Percentiles rank a stretch among this genome's conserved stretches.
Evolutionary conservation across 2,329 filamentous ascomycete genomes (phyloP).

Genomic region (Bertia moriformis): DNA sequence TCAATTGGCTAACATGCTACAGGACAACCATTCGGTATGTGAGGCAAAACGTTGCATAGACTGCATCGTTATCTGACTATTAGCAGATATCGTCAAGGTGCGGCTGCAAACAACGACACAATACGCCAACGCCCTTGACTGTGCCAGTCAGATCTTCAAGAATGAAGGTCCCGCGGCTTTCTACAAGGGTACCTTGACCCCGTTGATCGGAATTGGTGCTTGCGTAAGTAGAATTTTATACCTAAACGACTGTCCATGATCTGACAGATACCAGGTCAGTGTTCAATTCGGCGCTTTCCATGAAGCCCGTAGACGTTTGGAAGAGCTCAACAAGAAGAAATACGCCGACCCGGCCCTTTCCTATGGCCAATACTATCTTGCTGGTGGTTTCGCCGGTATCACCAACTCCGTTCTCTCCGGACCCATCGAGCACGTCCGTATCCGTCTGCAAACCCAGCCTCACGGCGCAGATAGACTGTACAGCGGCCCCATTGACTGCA

Average conservation of each 20-base stretch:
- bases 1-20: constrained; percentile 3
- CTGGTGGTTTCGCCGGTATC: constrained; percentile 83
- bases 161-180: constrained; percentile 50
- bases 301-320: constrained; percentile 45
- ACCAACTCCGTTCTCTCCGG: constrained; percentile 78
- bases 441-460: constrained; percentile 88
- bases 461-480: constrained; percentile 72
- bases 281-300: constrained; percentile 57
- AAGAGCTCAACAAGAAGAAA: constrained; percentile 35
- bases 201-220: constrained; percentile 50
- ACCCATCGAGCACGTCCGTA: constrained; percentile 93
- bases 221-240: constrained; percentile 26
- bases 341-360: constrained; percentile 30
- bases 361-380: constrained; percentile 76
- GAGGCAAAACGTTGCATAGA: not conserved
- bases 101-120: constrained; percentile 46
- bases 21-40: constrained; percentile 52
- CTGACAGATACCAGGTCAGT: constrained; percentile 27
- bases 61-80: constrained; percentile 1
- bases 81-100: constrained; percentile 49
- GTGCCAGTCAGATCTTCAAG: constrained; percentile 42
- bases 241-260: not conserved
- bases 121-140: constrained; percentile 42
- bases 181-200: constrained; percentile 54
- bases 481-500: constrained; percentile 73